Base-by-base conservation (phyloP, 345 rosid species). In the Pugionium dolabratum region DNA sequence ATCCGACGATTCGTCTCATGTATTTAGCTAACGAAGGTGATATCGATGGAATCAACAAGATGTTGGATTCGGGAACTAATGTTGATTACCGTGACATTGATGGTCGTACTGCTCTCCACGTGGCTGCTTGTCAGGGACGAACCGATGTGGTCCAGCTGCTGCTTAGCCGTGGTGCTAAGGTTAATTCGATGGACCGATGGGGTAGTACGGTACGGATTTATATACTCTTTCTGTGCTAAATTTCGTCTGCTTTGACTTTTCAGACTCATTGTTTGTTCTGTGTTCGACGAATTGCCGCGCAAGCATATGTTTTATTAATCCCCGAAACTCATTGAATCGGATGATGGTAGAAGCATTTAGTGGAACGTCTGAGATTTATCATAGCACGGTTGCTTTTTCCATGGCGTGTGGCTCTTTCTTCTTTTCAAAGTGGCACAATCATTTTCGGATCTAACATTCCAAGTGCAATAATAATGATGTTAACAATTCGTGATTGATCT, bases 21-120 rank as follows among this genome's bases (percentile, higher is more conserved):
- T 89, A 89, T 76, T 42, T 81, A 67, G 88, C 88, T 39, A 85
- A 82, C 76, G 94, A 85, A 64, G 91, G 94, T 40, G 91, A 89
- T 36, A 60, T 87, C 57, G 88, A 81, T 30, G 86, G 86, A 48
- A 81, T 89, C 28, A 79, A 78, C 27, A 84, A 80, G 70, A 75
- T 83, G 29, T 35, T 89, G 60, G 80, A 81, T 62, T 83, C 85
- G 4, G 94, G 88, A n/a, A 77, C 83, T 52, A 56, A 87, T 69
- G 83, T 84, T 53, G 84, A 87, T 77, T 87, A 85, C 74, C 66
- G 69, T 49, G 94, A 89, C 47, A 77, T 80, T 70, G 94, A 85
- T 48, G 84, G 77, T 7, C 86, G 97, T 51, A 87, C 94, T 6
- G 88, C 97, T 68, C 82, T 86, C 41, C 96, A 89, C 63, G 74